Conservation (phyloP, 805 yeast genomes). For the Starmera quercuum region DNA sequence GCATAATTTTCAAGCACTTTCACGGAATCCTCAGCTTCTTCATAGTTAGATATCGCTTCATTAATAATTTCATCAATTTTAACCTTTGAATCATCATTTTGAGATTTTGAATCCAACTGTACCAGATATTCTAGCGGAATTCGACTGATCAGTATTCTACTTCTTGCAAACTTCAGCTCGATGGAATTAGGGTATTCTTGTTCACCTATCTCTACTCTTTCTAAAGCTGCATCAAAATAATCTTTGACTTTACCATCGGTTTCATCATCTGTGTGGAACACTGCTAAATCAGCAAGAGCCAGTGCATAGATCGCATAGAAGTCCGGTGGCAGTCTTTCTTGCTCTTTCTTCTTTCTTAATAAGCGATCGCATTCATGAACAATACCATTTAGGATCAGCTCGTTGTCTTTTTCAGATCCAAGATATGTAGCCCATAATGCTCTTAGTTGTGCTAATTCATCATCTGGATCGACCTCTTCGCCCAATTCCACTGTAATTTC, state of each 20-base stretch:
- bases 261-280: slow-evolving; percentile 42
- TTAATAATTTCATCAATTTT: slow-evolving; percentile 35
- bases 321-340: slow-evolving; percentile 31
- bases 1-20: slow-evolving; percentile 19
- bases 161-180: slow-evolving; percentile 42
- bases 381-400: slow-evolving; percentile 67
- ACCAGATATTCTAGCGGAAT: slow-evolving; percentile 54
- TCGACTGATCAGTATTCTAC: slow-evolving; percentile 48
- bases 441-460: slow-evolving; percentile 67
- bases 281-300: slow-evolving; percentile 58
- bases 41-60: slow-evolving; percentile 38
- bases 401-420: slow-evolving; percentile 49
- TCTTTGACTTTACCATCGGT: slow-evolving; percentile 35
- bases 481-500: slow-evolving; percentile 61
- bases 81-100: slow-evolving; percentile 20
- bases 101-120: slow-evolving; percentile 36
- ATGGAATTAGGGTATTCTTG: slow-evolving; percentile 38
- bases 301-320: slow-evolving; percentile 72
- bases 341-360: slow-evolving; percentile 34
- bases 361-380: slow-evolving; percentile 89
- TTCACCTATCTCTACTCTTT: slow-evolving; percentile 56
- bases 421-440: slow-evolving; percentile 66
- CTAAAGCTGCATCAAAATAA: slow-evolving; percentile 65
- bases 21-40: slow-evolving; percentile 27
- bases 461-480: slow-evolving; percentile 65